Conservation (phyloP, 352 stramenopile genomes). For the Globisporangium solare region DNA sequence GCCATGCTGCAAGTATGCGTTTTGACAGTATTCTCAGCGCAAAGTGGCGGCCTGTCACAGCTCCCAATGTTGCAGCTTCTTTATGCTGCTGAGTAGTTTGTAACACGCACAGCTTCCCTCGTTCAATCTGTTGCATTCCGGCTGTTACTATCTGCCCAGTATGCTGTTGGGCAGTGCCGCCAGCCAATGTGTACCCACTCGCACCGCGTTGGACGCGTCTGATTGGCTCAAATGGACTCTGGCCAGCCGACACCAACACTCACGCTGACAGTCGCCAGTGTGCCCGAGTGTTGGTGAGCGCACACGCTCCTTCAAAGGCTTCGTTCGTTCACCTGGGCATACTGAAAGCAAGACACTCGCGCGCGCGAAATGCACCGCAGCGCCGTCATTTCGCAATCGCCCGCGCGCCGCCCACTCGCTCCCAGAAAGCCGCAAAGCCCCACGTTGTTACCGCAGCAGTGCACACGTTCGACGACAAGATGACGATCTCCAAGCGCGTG, state of each 20-base stretch:
- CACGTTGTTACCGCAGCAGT: background rate
- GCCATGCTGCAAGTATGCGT: background rate
- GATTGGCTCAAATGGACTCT: constrained; percentile 10
- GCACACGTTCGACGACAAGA: constrained; percentile 5
- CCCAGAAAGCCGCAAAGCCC: constrained; percentile 1
- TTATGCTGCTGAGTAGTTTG: background rate
- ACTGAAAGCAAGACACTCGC: background rate
- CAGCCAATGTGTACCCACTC: constrained; percentile 12
- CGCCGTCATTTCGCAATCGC: background rate
- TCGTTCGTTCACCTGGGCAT: no score
- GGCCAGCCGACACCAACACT: constrained; percentile 1
- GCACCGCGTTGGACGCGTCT: background rate
- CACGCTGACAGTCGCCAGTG: constrained; percentile 4
- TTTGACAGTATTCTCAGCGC: background rate
- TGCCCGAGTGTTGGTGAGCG: constrained; percentile 7
- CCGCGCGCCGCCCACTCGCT: constrained; percentile 9
- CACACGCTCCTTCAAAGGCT: background rate
- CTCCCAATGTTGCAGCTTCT: background rate
- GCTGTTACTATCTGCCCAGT: background rate
- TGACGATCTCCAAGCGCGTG: constrained; percentile 61
- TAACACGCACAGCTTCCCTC: background rate
- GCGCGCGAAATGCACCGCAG: background rate
- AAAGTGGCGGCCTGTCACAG: no score
- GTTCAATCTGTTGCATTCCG: background rate
- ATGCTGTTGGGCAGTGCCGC: background rate